A percentile compares a stretch with the other conserved stretches of the same genome.
Conservation (phyloP, 2,329 filamentous ascomycete species). For the Sclerotinia borealis region DNA sequence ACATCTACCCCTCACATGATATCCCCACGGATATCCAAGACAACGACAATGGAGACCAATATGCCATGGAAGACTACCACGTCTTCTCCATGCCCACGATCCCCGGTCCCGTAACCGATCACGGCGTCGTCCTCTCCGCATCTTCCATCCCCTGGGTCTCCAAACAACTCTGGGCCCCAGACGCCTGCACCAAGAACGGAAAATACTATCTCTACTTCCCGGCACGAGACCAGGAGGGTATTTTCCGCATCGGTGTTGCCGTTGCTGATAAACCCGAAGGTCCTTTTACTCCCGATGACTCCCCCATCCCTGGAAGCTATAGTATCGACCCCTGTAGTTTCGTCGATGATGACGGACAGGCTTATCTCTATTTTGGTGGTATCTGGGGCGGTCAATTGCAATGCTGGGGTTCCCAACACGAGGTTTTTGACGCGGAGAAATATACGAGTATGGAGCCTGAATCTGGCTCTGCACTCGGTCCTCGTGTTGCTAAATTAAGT, state of each 20-base stretch:
- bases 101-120: slow-evolving; percentile 54
- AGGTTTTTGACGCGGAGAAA: slow-evolving; percentile 49
- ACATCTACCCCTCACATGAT: slow-evolving; percentile 78
- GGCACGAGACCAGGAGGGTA: slow-evolving; percentile 60
- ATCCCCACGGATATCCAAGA: slow-evolving; percentile 66
- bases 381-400: slow-evolving; percentile 78
- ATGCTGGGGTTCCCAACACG: slow-evolving; percentile 49
- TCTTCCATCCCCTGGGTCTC: slow-evolving; percentile 69
- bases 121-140: slow-evolving; percentile 61
- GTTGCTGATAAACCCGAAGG: slow-evolving; percentile 57
- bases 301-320: slow-evolving; percentile 62
- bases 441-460: slow-evolving; percentile 53
- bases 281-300: slow-evolving; percentile 60
- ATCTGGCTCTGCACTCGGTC: slow-evolving; percentile 54
- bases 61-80: slow-evolving; percentile 80
- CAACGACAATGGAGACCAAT: slow-evolving; percentile 82
- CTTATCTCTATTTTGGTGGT: slow-evolving; percentile 71
- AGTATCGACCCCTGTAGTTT: slow-evolving; percentile 73
- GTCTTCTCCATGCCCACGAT: slow-evolving; percentile 58
- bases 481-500: slow-evolving; percentile 59
- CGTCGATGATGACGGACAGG: slow-evolving; percentile 63
- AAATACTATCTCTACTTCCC: slow-evolving; percentile 76
- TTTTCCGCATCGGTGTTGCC: slow-evolving; percentile 73
- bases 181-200: slow-evolving; percentile 62
- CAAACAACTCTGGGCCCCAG: slow-evolving; percentile 77